Evolutionary conservation across 2,329 filamentous ascomycete species (phyloP).

Genomic region (Hypocreales sp.): DNA sequence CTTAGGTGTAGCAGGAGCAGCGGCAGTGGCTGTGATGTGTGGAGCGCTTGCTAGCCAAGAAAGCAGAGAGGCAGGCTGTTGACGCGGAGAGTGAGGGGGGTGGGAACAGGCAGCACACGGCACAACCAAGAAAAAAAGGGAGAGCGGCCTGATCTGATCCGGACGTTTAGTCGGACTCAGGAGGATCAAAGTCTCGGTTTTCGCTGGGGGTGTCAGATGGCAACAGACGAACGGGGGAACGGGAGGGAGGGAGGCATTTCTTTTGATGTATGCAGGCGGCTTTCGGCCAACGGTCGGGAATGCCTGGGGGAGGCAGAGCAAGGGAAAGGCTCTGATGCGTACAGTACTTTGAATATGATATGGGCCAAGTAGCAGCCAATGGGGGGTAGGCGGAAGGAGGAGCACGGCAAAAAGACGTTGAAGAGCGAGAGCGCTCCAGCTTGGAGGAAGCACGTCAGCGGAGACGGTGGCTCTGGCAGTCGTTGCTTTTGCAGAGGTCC

Average conservation of each 20-base stretch:
- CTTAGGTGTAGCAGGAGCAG: background rate
- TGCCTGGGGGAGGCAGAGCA: conserved; percentile 3
- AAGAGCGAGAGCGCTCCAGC: too few species aligned
- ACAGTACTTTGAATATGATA: background rate
- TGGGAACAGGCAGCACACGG: conserved; percentile 2
- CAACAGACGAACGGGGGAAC: conserved; percentile 11
- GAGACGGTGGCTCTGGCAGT: background rate
- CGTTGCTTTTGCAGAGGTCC: conserved; percentile 2
- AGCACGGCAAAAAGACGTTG: too few species aligned
- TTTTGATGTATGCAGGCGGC: conserved; percentile 18
- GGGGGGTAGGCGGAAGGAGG: background rate
- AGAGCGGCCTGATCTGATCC: conserved; percentile 9
- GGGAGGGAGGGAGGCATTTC: conserved; percentile 14
- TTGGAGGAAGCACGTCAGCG: conserved; percentile 4
- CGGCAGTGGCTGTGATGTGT: conserved; percentile 2
- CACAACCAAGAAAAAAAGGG: conserved; percentile 5
- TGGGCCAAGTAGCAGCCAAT: conserved; percentile 1
- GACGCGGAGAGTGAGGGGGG: conserved; percentile 6
- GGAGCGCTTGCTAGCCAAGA: conserved; percentile 1
- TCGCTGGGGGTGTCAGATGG: conserved; percentile 8
- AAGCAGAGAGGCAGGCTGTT: background rate
- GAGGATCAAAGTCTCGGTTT: conserved; percentile 14
- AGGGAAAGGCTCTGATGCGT: conserved; percentile 1
- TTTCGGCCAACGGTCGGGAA: conserved; percentile 10
- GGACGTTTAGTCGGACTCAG: conserved; percentile 10